These are phyloP conservation scores for Penicillium rolfsii DNA, from an alignment of 2,329 filamentous ascomycete species.

Conservation along the genomic window DNA sequence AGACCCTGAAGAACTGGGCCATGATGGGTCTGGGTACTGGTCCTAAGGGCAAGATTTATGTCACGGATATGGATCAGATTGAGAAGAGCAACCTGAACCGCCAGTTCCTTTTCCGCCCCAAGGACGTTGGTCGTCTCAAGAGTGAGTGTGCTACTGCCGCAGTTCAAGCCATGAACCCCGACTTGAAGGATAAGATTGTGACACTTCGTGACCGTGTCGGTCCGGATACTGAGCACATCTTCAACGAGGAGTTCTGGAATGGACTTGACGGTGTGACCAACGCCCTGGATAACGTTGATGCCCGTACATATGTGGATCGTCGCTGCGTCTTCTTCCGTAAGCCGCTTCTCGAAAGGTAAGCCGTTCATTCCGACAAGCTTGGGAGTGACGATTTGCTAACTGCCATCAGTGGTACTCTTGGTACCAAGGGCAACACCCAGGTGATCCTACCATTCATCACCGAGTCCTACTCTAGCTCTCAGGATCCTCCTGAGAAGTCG, in stretches of 20 bases:
- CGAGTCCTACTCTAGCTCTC: constrained; percentile 95
- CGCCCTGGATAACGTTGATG: constrained; percentile 95
- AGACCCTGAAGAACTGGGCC: constrained; percentile 99
- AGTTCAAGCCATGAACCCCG: constrained; percentile 95
- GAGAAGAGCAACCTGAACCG: constrained; percentile 98
- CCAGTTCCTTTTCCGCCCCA: constrained; percentile 91
- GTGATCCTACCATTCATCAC: constrained; percentile 89
- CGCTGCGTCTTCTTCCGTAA: constrained; percentile 99
- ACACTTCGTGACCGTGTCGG: constrained; percentile 88
- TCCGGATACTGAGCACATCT: constrained; percentile 87
- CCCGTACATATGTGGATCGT: constrained; percentile 92
- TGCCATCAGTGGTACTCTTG: constrained; percentile 75
- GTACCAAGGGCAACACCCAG: constrained; percentile 98
- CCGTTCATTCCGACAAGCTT: not conserved
- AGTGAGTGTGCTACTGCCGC: constrained; percentile 89
- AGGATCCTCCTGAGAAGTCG: constrained; percentile 96
- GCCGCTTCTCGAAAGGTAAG: constrained; percentile 76
- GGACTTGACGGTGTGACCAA: constrained; percentile 90
- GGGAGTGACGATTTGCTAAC: not conserved
- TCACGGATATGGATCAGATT: constrained; percentile 98
- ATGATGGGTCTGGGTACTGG: constrained; percentile 95
- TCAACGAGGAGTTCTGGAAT: constrained; percentile 92
- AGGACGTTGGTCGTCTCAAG: constrained; percentile 95
- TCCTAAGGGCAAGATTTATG: constrained; percentile 82
- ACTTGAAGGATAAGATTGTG: constrained; percentile 81